Conservation (phyloP, 2,329 filamentous ascomycete species). For the Cladobotryum protrusum region DNA sequence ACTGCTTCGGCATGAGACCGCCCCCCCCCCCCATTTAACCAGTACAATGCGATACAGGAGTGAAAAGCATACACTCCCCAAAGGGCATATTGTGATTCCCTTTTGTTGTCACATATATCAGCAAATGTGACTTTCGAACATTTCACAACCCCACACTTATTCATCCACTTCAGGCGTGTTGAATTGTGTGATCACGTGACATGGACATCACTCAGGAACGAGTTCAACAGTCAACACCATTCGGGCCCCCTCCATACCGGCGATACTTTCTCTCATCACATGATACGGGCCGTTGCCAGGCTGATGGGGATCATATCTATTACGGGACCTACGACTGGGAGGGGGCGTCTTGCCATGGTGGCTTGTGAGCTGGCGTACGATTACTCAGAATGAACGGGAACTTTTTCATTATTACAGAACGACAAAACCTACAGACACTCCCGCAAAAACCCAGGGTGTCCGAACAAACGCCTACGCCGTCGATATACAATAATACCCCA, state of each 20-base stretch:
- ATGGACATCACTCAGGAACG: not conserved
- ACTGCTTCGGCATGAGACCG: not conserved
- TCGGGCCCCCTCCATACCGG: not conserved
- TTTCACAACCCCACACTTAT: no score
- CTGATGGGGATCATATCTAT: not conserved
- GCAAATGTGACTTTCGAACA: no score
- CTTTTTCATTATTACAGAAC: not conserved
- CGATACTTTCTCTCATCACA: conserved; percentile 10
- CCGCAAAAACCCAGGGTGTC: conserved; percentile 15
- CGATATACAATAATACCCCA: conserved; percentile 17
- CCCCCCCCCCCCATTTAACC: no score
- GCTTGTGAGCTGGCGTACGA: no score
- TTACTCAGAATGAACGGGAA: not conserved
- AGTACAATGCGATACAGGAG: no score
- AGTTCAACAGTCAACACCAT: not conserved
- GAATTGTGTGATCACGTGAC: not conserved
- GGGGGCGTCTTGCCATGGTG: no score
- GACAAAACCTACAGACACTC: conserved; percentile 8
- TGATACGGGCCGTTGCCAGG: conserved; percentile 4
- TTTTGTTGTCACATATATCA: no score
- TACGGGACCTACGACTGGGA: no score
- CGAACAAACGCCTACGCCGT: conserved; percentile 15
- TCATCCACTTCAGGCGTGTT: no score
- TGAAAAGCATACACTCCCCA: no score
- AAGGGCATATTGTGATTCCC: no score